Evolutionary conservation across 2,329 filamentous ascomycete genomes (phyloP).

Genomic region (Aquanectria penicillioides): DNA sequence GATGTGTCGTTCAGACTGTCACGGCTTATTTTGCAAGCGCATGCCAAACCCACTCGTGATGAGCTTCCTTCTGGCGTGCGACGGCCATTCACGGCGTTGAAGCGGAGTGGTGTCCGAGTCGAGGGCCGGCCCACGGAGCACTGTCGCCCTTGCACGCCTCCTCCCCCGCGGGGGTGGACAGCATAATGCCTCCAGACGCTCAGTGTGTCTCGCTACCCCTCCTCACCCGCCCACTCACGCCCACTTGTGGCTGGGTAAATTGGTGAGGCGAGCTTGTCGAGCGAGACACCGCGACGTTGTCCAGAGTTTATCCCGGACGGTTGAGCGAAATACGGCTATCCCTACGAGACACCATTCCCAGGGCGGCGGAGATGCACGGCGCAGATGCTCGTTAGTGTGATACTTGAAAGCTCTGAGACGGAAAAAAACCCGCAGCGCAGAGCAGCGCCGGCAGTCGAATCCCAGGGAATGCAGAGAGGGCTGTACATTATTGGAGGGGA

Average conservation of each 20-base stretch:
- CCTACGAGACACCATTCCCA: slow-evolving; percentile 3
- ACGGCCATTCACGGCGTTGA: slow-evolving; percentile 2
- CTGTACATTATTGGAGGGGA: neutral
- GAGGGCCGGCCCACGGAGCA: slow-evolving; percentile 9
- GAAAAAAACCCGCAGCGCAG: slow-evolving; percentile 14
- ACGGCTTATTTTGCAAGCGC: neutral
- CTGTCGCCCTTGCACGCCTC: neutral
- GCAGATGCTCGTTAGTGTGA: slow-evolving; percentile 9
- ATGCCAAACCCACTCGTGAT: slow-evolving; percentile 5
- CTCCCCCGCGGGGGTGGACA: slow-evolving; percentile 11
- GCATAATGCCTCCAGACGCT: too few relatives aligned
- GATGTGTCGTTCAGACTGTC: slow-evolving; percentile 14
- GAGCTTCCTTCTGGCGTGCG: neutral
- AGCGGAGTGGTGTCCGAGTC: slow-evolving; percentile 27
- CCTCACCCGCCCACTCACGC: neutral
- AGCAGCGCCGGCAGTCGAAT: neutral
- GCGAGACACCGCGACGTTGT: neutral
- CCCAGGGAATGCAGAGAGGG: neutral
- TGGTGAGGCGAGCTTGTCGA: slow-evolving; percentile 12
- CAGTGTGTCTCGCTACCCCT: neutral
- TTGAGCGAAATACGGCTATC: slow-evolving; percentile 24
- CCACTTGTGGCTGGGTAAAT: slow-evolving; percentile 17
- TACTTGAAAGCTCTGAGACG: neutral
- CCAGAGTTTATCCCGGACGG: slow-evolving; percentile 11
- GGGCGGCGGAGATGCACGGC: slow-evolving; percentile 12